Percentiles rank a stretch among this genome's conserved stretches.
Evolutionary conservation across 2,329 filamentous ascomycete species (phyloP).

Genomic region (Curvularia hawaiiensis): DNA sequence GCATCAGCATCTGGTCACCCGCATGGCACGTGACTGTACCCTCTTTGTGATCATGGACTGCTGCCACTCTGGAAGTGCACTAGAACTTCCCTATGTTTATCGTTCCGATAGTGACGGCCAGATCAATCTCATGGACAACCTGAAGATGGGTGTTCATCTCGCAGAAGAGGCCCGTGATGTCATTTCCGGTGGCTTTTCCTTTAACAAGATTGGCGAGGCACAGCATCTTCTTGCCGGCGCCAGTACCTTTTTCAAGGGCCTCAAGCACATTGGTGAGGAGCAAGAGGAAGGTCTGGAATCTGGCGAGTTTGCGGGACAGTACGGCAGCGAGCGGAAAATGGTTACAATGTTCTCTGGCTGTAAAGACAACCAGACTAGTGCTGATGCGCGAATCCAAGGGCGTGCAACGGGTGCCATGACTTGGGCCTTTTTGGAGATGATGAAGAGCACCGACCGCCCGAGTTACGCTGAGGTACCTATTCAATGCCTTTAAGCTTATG

Average conservation of each 20-base stretch:
- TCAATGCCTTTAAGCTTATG: not conserved
- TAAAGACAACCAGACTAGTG: slow-evolving; percentile 57
- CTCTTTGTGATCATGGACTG: slow-evolving; percentile 66
- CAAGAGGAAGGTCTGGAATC: slow-evolving; percentile 51
- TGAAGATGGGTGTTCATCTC: slow-evolving; percentile 58
- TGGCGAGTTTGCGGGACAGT: slow-evolving; percentile 52
- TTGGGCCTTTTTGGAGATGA: slow-evolving; percentile 54
- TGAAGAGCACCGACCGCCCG: slow-evolving; percentile 45
- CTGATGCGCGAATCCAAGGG: slow-evolving; percentile 55
- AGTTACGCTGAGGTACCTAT: slow-evolving; percentile 49
- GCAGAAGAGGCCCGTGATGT: slow-evolving; percentile 57
- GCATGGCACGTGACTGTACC: slow-evolving; percentile 56
- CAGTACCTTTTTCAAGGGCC: slow-evolving; percentile 59
- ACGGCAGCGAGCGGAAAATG: slow-evolving; percentile 52
- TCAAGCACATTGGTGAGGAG: slow-evolving; percentile 54
- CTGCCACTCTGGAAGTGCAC: slow-evolving; percentile 65
- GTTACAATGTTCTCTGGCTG: slow-evolving; percentile 60
- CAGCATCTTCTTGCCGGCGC: slow-evolving; percentile 59
- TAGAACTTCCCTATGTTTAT: slow-evolving; percentile 64
- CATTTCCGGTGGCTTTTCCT: slow-evolving; percentile 57
- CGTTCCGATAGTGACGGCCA: slow-evolving; percentile 62
- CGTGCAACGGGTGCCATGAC: slow-evolving; percentile 54
- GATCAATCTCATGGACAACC: slow-evolving; percentile 60
- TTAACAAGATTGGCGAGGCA: slow-evolving; percentile 58
- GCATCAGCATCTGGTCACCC: slow-evolving; percentile 59